Base-by-base conservation (phyloP, 2,329 filamentous ascomycete genomes). In the Beauveria scarabaeidicola region DNA sequence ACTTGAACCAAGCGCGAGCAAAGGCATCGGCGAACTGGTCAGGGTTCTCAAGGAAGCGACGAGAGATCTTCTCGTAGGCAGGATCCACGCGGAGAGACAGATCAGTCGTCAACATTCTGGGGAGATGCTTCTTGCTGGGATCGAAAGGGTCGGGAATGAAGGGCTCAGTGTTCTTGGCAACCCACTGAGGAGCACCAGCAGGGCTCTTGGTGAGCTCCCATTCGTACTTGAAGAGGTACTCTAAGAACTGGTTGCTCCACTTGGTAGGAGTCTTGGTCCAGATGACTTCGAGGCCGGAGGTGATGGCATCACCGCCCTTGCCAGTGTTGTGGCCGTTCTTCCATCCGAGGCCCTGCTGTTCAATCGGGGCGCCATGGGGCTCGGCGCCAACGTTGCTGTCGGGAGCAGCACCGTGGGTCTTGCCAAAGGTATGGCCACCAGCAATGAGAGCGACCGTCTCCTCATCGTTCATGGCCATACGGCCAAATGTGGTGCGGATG, bases 391-490 rank as follows among this genome's bases (percentile, higher is more conserved):
- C 79, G 66, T 90, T 81, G 63, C 81, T 80, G 19, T 79, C 74
- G 17, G 83, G 76, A 60, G 75, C 88, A 36, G 89, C 88, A 66
- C 89, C 89, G 73, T 92, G 89, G 0, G 88, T 90, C 82, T 92
- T 92, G 67, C 89, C 89, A 66, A 92, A 90, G 27, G 84, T 80
- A 78, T 92, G 89, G 43, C 89, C 89, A 69, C 89, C 89, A 43
- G 86, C 86, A 69, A 92, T 91, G 50, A 92, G 76, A 15, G 89
- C 88, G 58, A 89, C 88, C 0, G 89, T 92, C 78, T 92, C 89
- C 74, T 89, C 85, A 69, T 91, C 87, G 69, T 89, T 84, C 89
- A 92, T 91, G 63, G 85, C 88, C 88, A 92, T 91, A 71, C 88
- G 87, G 63, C 79, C 79, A 66, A 91, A 92, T 19, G 89, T 90